These are phyloP conservation scores for Sicyos edulis DNA, from an alignment of 306 rosid species.

Conservation along the genomic window DNA sequence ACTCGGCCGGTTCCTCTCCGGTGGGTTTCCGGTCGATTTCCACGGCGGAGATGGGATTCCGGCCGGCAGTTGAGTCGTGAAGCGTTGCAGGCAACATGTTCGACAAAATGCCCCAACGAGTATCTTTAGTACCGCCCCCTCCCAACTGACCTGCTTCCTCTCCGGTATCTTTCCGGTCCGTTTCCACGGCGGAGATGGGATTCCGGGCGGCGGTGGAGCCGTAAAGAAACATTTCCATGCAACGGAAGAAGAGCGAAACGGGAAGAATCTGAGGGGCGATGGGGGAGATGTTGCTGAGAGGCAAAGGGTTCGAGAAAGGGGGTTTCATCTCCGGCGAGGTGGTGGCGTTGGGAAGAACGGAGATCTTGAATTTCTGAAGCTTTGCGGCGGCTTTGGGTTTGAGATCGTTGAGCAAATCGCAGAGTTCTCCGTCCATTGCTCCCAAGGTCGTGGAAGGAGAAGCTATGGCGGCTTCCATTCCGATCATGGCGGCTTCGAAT, in stretches of 20 bases:
- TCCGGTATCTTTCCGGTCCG: background rate
- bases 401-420: constrained; percentile 28
- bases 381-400: constrained; percentile 32
- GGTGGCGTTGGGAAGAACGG: constrained; percentile 33
- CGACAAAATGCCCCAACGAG: no score
- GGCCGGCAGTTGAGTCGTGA: constrained; percentile 26
- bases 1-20: background rate
- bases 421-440: constrained; percentile 43
- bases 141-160: no score
- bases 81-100: background rate
- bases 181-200: constrained; percentile 11
- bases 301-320: constrained; percentile 21
- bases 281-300: constrained; percentile 29
- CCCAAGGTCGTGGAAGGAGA: constrained; percentile 33
- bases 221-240: constrained; percentile 45
- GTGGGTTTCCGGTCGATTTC: constrained; percentile 19
- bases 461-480: constrained; percentile 63
- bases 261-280: constrained; percentile 36
- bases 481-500: constrained; percentile 45
- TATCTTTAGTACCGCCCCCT: no score
- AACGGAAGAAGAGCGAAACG: constrained; percentile 52
- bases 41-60: constrained; percentile 10
- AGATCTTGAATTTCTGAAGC: constrained; percentile 35
- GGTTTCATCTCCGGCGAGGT: constrained; percentile 31
- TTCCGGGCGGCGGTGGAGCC: constrained; percentile 28